These are phyloP conservation scores for Xylaria sp. DNA, from an alignment of 495 filamentous ascomycete species.

Conservation along the genomic window DNA sequence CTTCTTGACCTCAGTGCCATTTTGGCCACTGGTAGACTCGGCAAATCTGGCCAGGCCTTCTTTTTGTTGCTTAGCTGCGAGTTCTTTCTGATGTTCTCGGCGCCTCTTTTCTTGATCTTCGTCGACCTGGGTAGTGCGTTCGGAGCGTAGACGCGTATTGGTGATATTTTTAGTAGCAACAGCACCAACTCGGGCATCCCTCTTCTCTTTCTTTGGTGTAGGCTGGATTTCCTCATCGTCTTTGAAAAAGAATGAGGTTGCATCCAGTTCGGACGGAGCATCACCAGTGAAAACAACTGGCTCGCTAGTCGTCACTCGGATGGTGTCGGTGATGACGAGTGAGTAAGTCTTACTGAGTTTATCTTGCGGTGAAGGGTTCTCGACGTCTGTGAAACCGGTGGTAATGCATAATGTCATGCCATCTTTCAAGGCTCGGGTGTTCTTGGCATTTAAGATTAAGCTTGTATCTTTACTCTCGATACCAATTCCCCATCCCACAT, in stretches of 20 bases:
- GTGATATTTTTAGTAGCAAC: conserved; percentile 91
- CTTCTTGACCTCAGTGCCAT: conserved; percentile 91
- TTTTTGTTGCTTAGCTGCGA: conserved; percentile 85
- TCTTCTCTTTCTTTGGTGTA: conserved; percentile 77
- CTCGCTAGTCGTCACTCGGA: conserved; percentile 80
- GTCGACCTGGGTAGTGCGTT: conserved; percentile 81
- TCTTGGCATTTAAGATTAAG: conserved; percentile 84
- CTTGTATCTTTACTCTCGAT: conserved; percentile 87
- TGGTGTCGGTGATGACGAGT: conserved; percentile 88
- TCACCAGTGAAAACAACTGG: conserved; percentile 91
- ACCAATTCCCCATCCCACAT: conserved; percentile 86
- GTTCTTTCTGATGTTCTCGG: conserved; percentile 90
- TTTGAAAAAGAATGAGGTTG: conserved; percentile 96
- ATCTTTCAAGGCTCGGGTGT: conserved; percentile 79
- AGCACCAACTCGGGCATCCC: conserved; percentile 79
- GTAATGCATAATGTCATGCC: conserved; percentile 95
- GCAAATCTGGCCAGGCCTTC: conserved; percentile 85
- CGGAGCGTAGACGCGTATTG: conserved; percentile 90
- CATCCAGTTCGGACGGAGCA: conserved; percentile 86
- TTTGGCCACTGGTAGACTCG: conserved; percentile 78
- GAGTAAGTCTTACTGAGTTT: conserved; percentile 88
- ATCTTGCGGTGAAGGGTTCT: conserved; percentile 81
- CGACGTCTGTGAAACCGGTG: conserved; percentile 85
- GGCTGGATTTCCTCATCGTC: conserved; percentile 78
- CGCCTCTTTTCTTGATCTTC: conserved; percentile 89